phyloP scores from a whole-genome alignment of 352 stramenopile species.

The Globisporangium iwayamae region DNA sequence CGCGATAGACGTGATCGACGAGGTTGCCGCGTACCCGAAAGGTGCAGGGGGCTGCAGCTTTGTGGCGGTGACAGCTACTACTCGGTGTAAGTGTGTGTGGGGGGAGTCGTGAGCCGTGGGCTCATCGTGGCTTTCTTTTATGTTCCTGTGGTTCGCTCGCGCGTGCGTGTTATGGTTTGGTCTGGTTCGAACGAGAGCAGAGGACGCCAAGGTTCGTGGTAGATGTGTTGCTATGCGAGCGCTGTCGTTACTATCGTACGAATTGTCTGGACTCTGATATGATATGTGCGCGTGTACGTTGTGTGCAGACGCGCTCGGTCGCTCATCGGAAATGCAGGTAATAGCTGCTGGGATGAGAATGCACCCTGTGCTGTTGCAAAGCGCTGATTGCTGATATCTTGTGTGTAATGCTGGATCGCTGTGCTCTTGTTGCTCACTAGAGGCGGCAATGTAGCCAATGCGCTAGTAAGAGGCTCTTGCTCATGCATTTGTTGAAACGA shows the following conservation, averaged over 20 bases:
- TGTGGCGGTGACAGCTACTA: neutral
- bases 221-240: neutral
- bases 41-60: conserved; percentile 20
- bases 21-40: conserved; percentile 52
- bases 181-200: conserved; percentile 19
- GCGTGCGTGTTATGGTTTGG: neutral
- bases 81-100: neutral
- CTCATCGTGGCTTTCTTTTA: neutral
- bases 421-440: conserved; percentile 14
- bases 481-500: neutral
- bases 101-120: neutral
- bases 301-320: conserved; percentile 42
- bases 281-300: neutral
- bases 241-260: neutral
- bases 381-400: neutral
- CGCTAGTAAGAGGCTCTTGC: conserved; percentile 31
- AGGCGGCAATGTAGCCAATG: conserved; percentile 66
- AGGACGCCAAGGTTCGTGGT: conserved; percentile 49
- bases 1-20: conserved; percentile 65
- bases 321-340: conserved; percentile 46
- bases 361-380: neutral
- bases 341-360: neutral
- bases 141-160: neutral
- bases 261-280: neutral
- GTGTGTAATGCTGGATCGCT: neutral